These are phyloP conservation scores for Chlamydomonas sp. DNA, from an alignment of 139 green algal species.

Conservation along the genomic window DNA sequence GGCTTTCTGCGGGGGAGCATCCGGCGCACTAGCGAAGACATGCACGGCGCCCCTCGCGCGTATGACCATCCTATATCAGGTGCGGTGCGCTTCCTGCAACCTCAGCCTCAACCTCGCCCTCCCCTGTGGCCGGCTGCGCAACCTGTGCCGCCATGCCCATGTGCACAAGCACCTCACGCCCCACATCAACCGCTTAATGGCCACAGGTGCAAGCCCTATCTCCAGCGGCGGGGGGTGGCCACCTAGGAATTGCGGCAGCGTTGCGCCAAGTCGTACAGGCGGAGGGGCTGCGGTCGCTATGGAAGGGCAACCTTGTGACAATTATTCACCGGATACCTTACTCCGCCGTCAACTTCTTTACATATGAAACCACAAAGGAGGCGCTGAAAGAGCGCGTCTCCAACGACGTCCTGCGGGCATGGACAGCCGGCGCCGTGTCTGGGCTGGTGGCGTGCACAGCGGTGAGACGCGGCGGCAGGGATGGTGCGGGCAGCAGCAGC, in stretches of 20 bases:
- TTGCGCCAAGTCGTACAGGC: conserved; percentile 43
- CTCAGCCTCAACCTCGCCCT: too few relatives aligned
- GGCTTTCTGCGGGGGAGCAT: conserved; percentile 77
- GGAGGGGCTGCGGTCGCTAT: conserved; percentile 88
- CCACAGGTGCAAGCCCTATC: conserved; percentile 10
- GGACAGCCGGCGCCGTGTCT: conserved; percentile 79
- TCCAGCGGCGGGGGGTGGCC: neutral
- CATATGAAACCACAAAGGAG: conserved; percentile 83
- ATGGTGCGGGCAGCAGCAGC: neutral
- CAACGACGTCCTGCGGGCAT: conserved; percentile 60
- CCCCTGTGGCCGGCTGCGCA: too few relatives aligned
- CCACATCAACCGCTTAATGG: neutral
- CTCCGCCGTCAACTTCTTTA: conserved; percentile 94
- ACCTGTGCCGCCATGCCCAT: neutral
- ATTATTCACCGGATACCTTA: conserved; percentile 97
- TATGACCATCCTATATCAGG: conserved; percentile 97
- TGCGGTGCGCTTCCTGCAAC: conserved; percentile 31
- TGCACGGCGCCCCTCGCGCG: conserved; percentile 90
- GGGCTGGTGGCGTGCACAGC: conserved; percentile 87
- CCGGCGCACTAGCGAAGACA: conserved; percentile 90
- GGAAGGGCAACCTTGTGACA: conserved; percentile 92
- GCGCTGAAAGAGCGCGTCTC: conserved; percentile 20
- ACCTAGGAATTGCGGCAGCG: neutral
- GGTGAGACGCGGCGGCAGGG: conserved; percentile 59
- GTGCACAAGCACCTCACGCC: neutral